Conservation (phyloP, 176 grass and related monocot genomes). For the Musa schizocarpa region DNA sequence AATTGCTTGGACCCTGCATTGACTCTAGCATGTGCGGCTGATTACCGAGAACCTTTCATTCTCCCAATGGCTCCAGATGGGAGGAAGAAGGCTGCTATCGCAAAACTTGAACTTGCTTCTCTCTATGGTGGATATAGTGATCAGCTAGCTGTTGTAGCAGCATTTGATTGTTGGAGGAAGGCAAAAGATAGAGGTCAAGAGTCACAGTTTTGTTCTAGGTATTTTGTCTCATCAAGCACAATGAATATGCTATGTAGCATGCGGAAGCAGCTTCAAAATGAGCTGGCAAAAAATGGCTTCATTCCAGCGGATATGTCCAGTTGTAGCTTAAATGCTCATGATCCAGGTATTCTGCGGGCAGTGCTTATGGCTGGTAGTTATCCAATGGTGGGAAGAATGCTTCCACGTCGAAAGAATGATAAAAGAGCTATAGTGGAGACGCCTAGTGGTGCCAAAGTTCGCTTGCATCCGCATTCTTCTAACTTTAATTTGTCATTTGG, state of each 20-base stretch:
- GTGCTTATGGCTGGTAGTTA: slow-evolving; percentile 75
- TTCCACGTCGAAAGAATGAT: slow-evolving; percentile 44
- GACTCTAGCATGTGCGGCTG: slow-evolving; percentile 74
- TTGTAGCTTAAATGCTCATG: slow-evolving; percentile 76
- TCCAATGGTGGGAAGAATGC: slow-evolving; percentile 79
- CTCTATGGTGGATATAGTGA: slow-evolving; percentile 91
- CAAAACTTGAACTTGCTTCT: slow-evolving; percentile 79
- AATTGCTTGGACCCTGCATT: slow-evolving; percentile 92
- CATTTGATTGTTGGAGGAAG: slow-evolving; percentile 75
- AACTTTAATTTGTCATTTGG: slow-evolving; percentile 53
- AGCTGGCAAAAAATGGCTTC: slow-evolving; percentile 74
- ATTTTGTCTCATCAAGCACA: slow-evolving; percentile 69
- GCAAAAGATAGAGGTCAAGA: slow-evolving; percentile 79
- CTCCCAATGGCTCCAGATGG: slow-evolving; percentile 56
- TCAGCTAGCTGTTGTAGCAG: slow-evolving; percentile 78
- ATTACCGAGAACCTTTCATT: slow-evolving; percentile 72
- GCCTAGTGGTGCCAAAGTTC: slow-evolving; percentile 66
- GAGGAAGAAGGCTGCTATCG: slow-evolving; percentile 48
- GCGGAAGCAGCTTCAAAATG: slow-evolving; percentile 76
- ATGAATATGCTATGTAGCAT: slow-evolving; percentile 83
- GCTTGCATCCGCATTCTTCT: slow-evolving; percentile 74
- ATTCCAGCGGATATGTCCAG: slow-evolving; percentile 61
- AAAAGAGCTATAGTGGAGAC: slow-evolving; percentile 54
- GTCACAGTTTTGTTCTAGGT: slow-evolving; percentile 60
- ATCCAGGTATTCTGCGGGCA: slow-evolving; percentile 86